A percentile compares a stretch with the other conserved stretches of the same genome.
These are phyloP conservation scores for Pestalotiopsis sp. DNA, from an alignment of 2,329 filamentous ascomycete species.

Conservation along the genomic window DNA sequence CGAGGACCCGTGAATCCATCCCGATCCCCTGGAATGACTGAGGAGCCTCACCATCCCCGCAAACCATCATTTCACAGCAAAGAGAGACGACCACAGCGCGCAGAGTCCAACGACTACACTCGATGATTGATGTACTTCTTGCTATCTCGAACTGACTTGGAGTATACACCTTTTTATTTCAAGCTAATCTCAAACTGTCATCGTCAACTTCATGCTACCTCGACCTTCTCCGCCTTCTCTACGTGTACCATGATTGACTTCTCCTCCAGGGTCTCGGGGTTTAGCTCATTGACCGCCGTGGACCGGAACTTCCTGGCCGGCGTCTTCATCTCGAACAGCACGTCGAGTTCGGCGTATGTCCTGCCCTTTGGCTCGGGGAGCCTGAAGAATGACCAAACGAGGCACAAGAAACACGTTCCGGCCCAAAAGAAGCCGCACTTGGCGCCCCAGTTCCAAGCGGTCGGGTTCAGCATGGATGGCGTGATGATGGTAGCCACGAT, in stretches of 20 bases:
- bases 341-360: constrained; percentile 45
- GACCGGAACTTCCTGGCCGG: neutral
- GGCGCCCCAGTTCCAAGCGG: constrained; percentile 33
- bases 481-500: constrained; percentile 36
- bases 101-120: too few relatives aligned
- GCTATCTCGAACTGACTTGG: too few relatives aligned
- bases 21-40: too few relatives aligned
- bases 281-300: neutral
- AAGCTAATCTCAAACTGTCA: neutral
- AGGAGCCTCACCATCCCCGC: too few relatives aligned
- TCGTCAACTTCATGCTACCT: neutral
- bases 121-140: too few relatives aligned
- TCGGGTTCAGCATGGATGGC: constrained; percentile 33
- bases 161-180: neutral
- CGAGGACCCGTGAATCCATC: too few relatives aligned
- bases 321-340: constrained; percentile 36
- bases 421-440: constrained; percentile 32
- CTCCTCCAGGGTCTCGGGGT: neutral
- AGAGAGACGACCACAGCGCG: too few relatives aligned
- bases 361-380: constrained; percentile 43
- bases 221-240: neutral
- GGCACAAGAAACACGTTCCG: constrained; percentile 36
- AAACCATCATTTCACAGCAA: too few relatives aligned
- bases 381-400: constrained; percentile 41
- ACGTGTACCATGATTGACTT: constrained; percentile 1